phyloP scores from a whole-genome alignment of 1,284 basidiomycete genomes.

The Papiliotrema nemorosa region DNA sequence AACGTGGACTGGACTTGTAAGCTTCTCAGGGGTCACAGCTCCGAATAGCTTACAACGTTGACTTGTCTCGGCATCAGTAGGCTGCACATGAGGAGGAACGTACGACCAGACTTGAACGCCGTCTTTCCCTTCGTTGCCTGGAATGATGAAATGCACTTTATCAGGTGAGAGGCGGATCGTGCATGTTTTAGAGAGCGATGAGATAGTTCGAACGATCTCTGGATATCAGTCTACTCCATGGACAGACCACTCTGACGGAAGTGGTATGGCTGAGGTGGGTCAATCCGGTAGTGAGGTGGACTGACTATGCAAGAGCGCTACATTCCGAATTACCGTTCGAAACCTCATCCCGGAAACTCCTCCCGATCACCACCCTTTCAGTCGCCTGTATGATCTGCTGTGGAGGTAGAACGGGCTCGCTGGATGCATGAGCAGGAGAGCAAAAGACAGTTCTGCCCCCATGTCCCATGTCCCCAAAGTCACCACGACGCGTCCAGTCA shows the following conservation, averaged over 20 bases:
- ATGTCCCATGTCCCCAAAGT: too few species aligned
- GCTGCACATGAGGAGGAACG: constrained; percentile 42
- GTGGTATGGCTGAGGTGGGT: too few species aligned
- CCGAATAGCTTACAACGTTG: constrained; percentile 41
- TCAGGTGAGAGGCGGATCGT: constrained; percentile 73
- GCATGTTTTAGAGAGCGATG: constrained; percentile 76
- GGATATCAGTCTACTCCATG: constrained; percentile 8
- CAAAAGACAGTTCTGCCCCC: too few species aligned
- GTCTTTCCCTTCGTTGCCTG: constrained; percentile 72
- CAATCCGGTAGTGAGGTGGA: too few species aligned
- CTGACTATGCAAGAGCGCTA: constrained; percentile 60
- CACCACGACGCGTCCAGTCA: too few species aligned
- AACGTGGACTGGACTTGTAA: constrained; percentile 52
- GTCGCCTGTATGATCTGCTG: background rate
- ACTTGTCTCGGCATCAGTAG: constrained; percentile 37
- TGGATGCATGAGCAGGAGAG: too few species aligned
- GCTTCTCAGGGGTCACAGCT: background rate
- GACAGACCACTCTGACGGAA: too few species aligned
- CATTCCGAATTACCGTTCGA: constrained; percentile 61
- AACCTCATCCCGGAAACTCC: constrained; percentile 57
- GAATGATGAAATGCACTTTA: constrained; percentile 70
- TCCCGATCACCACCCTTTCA: background rate
- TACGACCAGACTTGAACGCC: constrained; percentile 92
- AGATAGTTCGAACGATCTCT: constrained; percentile 73
- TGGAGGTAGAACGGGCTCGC: too few species aligned